Conservation (phyloP, 768 basidiomycete species). For the Boletus rex-veris region DNA sequence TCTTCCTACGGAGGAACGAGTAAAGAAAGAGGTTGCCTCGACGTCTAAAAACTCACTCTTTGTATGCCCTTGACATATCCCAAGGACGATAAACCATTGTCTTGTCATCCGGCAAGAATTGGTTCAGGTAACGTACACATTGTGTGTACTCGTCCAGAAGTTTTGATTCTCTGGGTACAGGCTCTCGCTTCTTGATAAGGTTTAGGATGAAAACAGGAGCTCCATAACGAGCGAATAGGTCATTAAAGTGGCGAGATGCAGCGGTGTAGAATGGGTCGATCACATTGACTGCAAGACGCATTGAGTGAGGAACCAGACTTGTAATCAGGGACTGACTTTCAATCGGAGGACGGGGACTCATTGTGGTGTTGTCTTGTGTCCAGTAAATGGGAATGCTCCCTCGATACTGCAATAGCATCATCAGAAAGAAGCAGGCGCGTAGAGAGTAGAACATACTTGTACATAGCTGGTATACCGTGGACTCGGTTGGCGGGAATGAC, state of each 20-base stretch:
- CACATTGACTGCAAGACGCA: slow-evolving; percentile 64
- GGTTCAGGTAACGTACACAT: slow-evolving; percentile 91
- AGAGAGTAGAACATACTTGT: slow-evolving; percentile 48
- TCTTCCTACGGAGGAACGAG: slow-evolving; percentile 55
- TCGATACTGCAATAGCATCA: slow-evolving; percentile 56
- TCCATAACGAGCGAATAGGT: slow-evolving; percentile 87
- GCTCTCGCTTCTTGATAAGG: slow-evolving; percentile 83
- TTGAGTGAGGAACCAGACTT: slow-evolving; percentile 4
- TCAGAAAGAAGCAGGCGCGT: neutral
- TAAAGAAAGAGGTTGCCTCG: neutral
- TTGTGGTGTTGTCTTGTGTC: slow-evolving; percentile 89
- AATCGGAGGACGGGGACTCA: slow-evolving; percentile 92
- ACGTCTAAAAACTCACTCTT: slow-evolving; percentile 57
- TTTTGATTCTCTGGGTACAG: slow-evolving; percentile 83
- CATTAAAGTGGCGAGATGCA: slow-evolving; percentile 89
- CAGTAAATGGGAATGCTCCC: slow-evolving; percentile 96
- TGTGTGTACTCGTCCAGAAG: slow-evolving; percentile 87
- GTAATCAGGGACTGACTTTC: slow-evolving; percentile 61
- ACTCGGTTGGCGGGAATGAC: slow-evolving; percentile 53
- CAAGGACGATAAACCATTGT: slow-evolving; percentile 91
- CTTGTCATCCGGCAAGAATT: slow-evolving; percentile 83
- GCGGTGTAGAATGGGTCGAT: slow-evolving; percentile 95
- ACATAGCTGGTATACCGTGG: slow-evolving; percentile 95
- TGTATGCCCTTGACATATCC: slow-evolving; percentile 95
- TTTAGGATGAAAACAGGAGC: slow-evolving; percentile 88